Conservation (phyloP, 2,329 filamentous ascomycete species). For the Fusarium sp. region DNA sequence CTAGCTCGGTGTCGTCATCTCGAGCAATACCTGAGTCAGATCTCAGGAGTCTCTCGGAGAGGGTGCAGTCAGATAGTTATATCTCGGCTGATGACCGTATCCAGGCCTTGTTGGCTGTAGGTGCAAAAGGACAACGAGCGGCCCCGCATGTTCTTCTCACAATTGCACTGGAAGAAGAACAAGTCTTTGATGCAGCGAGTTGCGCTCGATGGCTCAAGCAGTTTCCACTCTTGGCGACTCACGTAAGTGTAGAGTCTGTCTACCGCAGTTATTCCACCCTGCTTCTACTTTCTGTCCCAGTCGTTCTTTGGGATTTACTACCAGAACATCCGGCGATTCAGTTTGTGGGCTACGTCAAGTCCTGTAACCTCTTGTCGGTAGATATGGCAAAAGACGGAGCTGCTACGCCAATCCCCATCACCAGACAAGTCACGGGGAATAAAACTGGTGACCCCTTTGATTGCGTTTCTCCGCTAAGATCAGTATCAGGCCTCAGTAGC, state of each 20-base stretch:
- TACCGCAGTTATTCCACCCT: conserved; percentile 41
- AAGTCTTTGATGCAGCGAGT: conserved; percentile 38
- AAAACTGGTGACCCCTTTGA: conserved; percentile 25
- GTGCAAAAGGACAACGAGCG: conserved; percentile 34
- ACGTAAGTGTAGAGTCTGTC: conserved; percentile 37
- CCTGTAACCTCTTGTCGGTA: conserved; percentile 33
- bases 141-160: conserved; percentile 39
- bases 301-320: conserved; percentile 39
- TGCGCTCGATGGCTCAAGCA: conserved; percentile 43
- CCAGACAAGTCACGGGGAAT: conserved; percentile 15
- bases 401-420: conserved; percentile 38
- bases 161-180: conserved; percentile 40
- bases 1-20: conserved; percentile 32
- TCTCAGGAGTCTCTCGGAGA: conserved; percentile 34
- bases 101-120: conserved; percentile 31
- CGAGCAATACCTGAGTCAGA: conserved; percentile 32
- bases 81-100: conserved; percentile 39
- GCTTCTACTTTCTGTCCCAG: conserved; percentile 39
- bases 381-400: conserved; percentile 14
- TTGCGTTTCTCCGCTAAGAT: conserved; percentile 34
- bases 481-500: conserved; percentile 35
- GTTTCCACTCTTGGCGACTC: conserved; percentile 41
- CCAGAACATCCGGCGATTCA: conserved; percentile 40
- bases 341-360: conserved; percentile 42
- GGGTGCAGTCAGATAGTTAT: conserved; percentile 29